A percentile compares a stretch with the other conserved stretches of the same genome.
These are phyloP conservation scores for Linnemannia elongata DNA, from an alignment of 192 early-diverging fungal species.

Conservation along the genomic window DNA sequence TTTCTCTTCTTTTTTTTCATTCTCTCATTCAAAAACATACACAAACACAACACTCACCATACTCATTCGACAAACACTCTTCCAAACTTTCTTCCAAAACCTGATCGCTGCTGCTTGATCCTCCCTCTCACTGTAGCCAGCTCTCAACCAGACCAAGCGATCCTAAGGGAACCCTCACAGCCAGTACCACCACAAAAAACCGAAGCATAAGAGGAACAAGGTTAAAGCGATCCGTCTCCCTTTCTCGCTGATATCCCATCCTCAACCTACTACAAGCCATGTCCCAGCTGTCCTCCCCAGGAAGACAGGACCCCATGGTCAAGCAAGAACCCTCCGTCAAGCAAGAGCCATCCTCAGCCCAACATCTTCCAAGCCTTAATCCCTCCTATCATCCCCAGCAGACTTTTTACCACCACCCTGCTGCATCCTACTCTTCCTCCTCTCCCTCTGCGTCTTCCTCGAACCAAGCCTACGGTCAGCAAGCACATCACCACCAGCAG, in stretches of 20 bases:
- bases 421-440: constrained; percentile 10
- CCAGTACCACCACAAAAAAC: not conserved
- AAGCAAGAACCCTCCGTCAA: constrained; percentile 27
- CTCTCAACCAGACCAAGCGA: not conserved
- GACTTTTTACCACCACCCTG: constrained; percentile 13
- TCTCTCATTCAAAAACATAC: not conserved
- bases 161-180: not conserved
- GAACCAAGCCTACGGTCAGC: constrained; percentile 6
- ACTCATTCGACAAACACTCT: not conserved
- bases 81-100: too few relatives aligned
- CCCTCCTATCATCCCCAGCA: constrained; percentile 17
- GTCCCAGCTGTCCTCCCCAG: constrained; percentile 23
- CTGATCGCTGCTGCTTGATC: not conserved
- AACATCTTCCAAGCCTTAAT: constrained; percentile 4
- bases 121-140: not conserved
- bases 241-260: not conserved
- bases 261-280: not conserved
- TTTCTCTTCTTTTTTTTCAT: not conserved
- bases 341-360: not conserved
- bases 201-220: constrained; percentile 11
- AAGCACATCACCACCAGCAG: constrained; percentile 10
- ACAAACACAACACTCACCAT: not conserved
- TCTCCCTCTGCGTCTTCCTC: constrained; percentile 4
- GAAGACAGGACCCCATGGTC: constrained; percentile 43
- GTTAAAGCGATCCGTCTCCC: constrained; percentile 3